Percentiles rank a stretch among this genome's conserved stretches.
Conservation (phyloP, 768 basidiomycete genomes). For the Nevesoporus exiguus region DNA sequence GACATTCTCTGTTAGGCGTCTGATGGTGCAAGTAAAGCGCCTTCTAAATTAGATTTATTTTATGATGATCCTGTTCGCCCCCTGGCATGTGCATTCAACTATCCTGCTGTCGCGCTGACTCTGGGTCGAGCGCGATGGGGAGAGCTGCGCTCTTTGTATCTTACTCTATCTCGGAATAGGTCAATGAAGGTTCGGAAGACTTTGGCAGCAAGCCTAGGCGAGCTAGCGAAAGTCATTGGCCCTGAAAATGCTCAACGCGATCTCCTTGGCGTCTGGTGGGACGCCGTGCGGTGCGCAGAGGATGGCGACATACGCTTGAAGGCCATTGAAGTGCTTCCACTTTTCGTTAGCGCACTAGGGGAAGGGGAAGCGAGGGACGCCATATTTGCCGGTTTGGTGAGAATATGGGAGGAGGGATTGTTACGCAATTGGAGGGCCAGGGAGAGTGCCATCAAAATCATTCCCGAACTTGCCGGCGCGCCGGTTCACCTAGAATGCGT, state of each 20-base stretch:
- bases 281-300: conserved; percentile 49
- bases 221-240: conserved; percentile 83
- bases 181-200: conserved; percentile 68
- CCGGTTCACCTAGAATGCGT: conserved; percentile 44
- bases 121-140: conserved; percentile 75
- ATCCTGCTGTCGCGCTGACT: conserved; percentile 85
- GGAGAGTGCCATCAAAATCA: conserved; percentile 57
- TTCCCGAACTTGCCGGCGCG: conserved; percentile 50
- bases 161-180: conserved; percentile 56
- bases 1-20: neutral
- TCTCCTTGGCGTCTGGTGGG: conserved; percentile 70
- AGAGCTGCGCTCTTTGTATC: conserved; percentile 66
- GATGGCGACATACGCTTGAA: conserved; percentile 70
- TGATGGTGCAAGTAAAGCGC: conserved; percentile 16
- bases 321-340: conserved; percentile 61
- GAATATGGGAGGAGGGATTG: conserved; percentile 54
- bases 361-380: conserved; percentile 40
- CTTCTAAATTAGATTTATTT: conserved; percentile 40
- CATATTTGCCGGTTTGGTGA: conserved; percentile 45
- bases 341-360: conserved; percentile 54
- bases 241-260: conserved; percentile 62
- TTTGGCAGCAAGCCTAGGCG: conserved; percentile 84
- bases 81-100: conserved; percentile 83
- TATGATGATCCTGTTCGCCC: conserved; percentile 68
- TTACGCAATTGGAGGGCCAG: conserved; percentile 81